Evolutionary conservation across 192 early-diverging fungal species (phyloP).

Genomic region (Dispira parvispora): DNA sequence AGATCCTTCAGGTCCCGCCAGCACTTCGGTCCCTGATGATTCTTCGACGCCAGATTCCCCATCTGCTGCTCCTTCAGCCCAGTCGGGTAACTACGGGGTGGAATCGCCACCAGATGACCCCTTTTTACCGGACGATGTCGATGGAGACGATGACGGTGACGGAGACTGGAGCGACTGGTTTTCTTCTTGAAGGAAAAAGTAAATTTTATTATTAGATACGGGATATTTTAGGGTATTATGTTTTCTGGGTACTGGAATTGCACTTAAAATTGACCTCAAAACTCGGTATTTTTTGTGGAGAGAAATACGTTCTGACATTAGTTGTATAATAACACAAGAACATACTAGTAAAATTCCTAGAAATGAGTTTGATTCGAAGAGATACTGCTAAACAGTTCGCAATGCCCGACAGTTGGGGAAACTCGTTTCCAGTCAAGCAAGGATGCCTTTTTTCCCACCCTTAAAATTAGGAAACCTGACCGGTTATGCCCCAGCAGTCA

Average conservation of each 20-base stretch:
- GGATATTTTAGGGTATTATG: no score
- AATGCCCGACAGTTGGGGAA: neutral
- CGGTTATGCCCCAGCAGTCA: no score
- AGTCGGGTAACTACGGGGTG: neutral
- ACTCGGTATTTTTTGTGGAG: neutral
- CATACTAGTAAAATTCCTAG: neutral
- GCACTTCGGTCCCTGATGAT: neutral
- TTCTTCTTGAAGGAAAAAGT: neutral
- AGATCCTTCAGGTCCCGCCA: neutral
- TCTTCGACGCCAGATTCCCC: neutral
- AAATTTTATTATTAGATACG: neutral
- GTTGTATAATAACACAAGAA: neutral
- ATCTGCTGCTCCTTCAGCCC: neutral
- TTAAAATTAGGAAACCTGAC: no score
- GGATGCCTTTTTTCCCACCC: no score
- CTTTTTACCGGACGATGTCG: conserved; percentile 1
- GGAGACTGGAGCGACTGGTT: neutral
- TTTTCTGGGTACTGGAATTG: neutral
- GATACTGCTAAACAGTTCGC: neutral
- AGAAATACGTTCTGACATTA: no score
- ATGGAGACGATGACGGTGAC: neutral
- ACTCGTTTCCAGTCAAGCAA: no score
- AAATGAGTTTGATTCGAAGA: neutral
- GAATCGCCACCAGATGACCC: conserved; percentile 4
- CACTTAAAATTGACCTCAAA: neutral